phyloP scores from a whole-genome alignment of 768 basidiomycete genomes.

The Agaricus subrufescens region DNA sequence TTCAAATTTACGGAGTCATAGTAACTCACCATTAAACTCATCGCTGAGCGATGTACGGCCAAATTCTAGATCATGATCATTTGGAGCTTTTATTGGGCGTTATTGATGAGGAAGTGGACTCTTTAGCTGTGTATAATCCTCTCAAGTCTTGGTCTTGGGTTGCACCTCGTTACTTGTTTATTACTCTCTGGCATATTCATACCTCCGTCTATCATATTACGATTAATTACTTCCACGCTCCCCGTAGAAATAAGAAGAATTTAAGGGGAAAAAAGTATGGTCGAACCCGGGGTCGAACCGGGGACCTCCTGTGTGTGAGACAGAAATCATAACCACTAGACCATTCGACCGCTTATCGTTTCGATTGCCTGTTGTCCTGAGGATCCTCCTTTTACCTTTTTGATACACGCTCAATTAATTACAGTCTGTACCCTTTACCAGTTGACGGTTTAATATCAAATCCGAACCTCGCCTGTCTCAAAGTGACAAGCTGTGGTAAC shows the following conservation, averaged over 20 bases:
- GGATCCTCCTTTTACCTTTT: too few relatives aligned
- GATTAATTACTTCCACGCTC: not conserved
- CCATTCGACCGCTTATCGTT: conserved; percentile 34
- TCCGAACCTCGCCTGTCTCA: conserved; percentile 1
- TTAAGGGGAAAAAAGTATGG: conserved; percentile 22
- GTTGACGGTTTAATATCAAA: conserved; percentile 19
- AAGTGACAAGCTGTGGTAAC: conserved; percentile 23
- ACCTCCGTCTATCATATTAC: conserved; percentile 2
- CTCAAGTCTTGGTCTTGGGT: not conserved
- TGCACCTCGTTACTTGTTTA: not conserved
- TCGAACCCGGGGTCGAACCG: conserved; percentile 38
- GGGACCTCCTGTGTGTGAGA: conserved; percentile 31
- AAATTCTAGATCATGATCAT: conserved; percentile 17
- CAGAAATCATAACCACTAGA: conserved; percentile 53
- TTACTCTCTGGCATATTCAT: not conserved
- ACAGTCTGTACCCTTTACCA: conserved; percentile 18
- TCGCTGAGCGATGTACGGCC: conserved; percentile 37
- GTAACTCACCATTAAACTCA: conserved; percentile 40
- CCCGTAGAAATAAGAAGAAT: not conserved
- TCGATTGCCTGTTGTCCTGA: too few relatives aligned
- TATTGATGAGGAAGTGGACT: not conserved
- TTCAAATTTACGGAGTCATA: conserved; percentile 47
- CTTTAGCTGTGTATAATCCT: not conserved
- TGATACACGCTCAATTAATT: not conserved
- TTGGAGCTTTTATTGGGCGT: not conserved